These are phyloP conservation scores for Starmerella stigmatis DNA, from an alignment of 805 yeast species.

Conservation along the genomic window DNA sequence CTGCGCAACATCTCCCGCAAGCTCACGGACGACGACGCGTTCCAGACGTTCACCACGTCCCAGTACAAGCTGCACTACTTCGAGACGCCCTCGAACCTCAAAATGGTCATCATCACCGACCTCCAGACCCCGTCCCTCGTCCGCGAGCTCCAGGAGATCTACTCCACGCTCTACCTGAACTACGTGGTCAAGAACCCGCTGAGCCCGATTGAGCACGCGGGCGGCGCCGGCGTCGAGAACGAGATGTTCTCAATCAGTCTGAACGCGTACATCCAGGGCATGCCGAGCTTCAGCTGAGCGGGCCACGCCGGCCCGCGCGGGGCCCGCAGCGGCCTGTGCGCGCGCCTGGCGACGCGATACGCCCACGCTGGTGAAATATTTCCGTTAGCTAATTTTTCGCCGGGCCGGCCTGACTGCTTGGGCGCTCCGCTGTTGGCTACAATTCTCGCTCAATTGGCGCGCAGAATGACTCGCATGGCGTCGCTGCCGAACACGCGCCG, in stretches of 20 bases:
- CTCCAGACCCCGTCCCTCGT: conserved; percentile 46
- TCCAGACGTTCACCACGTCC: conserved; percentile 41
- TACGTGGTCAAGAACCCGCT: conserved; percentile 48
- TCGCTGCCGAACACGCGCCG: conserved; percentile 17
- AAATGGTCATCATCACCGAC: conserved; percentile 67
- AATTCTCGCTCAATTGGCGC: conserved; percentile 1
- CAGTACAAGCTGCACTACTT: conserved; percentile 67
- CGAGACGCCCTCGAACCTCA: conserved; percentile 70
- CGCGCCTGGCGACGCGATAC: background rate
- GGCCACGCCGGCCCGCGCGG: background rate
- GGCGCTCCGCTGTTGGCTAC: background rate
- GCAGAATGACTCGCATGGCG: conserved; percentile 14
- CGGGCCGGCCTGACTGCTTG: too few species aligned
- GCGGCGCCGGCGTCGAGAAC: conserved; percentile 40
- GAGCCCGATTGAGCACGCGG: conserved; percentile 21
- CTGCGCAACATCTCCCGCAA: conserved; percentile 63
- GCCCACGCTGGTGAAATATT: background rate
- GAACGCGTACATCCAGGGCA: conserved; percentile 38
- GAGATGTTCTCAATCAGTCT: conserved; percentile 46
- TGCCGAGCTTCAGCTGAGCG: conserved; percentile 24
- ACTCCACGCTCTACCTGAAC: conserved; percentile 48
- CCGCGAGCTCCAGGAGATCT: conserved; percentile 46
- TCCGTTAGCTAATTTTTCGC: background rate
- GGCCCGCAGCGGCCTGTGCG: too few species aligned
- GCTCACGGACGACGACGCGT: conserved; percentile 33